Evolutionary conservation across 371 early-diverging fungal species (phyloP).

Genomic region (Mycotypha africana): DNA sequence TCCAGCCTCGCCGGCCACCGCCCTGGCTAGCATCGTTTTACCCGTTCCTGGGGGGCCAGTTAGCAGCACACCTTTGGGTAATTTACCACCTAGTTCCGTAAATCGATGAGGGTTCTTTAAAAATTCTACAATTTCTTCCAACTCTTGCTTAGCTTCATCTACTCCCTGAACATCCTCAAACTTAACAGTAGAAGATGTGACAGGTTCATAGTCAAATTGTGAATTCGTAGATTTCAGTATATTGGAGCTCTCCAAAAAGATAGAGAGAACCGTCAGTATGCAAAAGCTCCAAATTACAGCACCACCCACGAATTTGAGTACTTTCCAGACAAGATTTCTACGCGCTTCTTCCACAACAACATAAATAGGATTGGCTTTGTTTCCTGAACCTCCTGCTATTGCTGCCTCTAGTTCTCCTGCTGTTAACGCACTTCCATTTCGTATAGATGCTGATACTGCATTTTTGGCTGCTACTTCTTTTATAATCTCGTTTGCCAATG

Average conservation of each 20-base stretch:
- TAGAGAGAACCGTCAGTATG: conserved; percentile 65
- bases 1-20: conserved; percentile 90
- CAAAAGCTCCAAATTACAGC: conserved; percentile 76
- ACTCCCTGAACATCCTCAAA: conserved; percentile 97
- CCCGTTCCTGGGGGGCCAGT: conserved; percentile 99
- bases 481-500: conserved; percentile 22
- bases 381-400: conserved; percentile 26
- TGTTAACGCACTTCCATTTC: conserved; percentile 18
- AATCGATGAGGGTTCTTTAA: conserved; percentile 89
- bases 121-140: conserved; percentile 94
- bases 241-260: conserved; percentile 76
- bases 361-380: conserved; percentile 49
- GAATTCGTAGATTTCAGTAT: conserved; percentile 59
- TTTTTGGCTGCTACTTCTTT: conserved; percentile 30
- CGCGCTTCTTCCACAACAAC: conserved; percentile 62
- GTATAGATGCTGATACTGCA: too few species aligned
- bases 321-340: conserved; percentile 66
- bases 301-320: conserved; percentile 67
- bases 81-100: conserved; percentile 88
- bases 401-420: conserved; percentile 11
- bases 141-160: conserved; percentile 95
- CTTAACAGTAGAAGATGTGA: conserved; percentile 58
- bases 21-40: conserved; percentile 86
- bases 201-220: conserved; percentile 70
- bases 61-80: conserved; percentile 96